These are phyloP conservation scores for Plasmodium knowlesi DNA, from an alignment of 169 alveolate genomes.

Conservation along the genomic window DNA sequence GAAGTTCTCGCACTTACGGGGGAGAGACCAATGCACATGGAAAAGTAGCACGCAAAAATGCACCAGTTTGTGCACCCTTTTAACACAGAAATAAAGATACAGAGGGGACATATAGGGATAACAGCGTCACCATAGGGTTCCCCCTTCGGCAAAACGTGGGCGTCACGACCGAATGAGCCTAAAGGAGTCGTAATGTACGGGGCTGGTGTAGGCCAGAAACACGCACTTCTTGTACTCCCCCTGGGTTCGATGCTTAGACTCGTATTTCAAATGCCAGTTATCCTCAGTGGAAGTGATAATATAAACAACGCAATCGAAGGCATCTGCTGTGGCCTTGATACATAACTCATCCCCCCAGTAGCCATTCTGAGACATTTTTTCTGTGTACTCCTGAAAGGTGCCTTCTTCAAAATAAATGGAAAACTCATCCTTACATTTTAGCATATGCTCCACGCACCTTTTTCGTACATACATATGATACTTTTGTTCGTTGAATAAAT, in stretches of 20 bases:
- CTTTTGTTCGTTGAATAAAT: constrained; percentile 76
- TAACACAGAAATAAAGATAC: not conserved
- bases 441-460: constrained; percentile 77
- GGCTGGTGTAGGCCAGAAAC: constrained; percentile 81
- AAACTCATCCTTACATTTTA: constrained; percentile 60
- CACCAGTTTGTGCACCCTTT: not conserved
- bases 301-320: constrained; percentile 79
- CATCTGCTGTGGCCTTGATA: constrained; percentile 81
- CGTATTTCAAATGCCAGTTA: constrained; percentile 80
- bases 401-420: constrained; percentile 74
- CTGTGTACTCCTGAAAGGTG: constrained; percentile 42
- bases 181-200: constrained; percentile 79
- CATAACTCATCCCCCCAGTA: constrained; percentile 85
- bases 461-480: constrained; percentile 77
- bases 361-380: constrained; percentile 76
- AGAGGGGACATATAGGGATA: not conserved
- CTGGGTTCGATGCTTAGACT: constrained; percentile 40
- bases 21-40: not conserved
- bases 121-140: not conserved
- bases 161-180: constrained; percentile 59
- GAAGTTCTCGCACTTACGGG: not conserved
- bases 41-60: not conserved
- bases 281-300: constrained; percentile 78
- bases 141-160: not conserved
- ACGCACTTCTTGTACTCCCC: constrained; percentile 53